These are phyloP conservation scores for Aquilaria agallochum DNA, from an alignment of 441 rosid genomes.

Conservation along the genomic window DNA sequence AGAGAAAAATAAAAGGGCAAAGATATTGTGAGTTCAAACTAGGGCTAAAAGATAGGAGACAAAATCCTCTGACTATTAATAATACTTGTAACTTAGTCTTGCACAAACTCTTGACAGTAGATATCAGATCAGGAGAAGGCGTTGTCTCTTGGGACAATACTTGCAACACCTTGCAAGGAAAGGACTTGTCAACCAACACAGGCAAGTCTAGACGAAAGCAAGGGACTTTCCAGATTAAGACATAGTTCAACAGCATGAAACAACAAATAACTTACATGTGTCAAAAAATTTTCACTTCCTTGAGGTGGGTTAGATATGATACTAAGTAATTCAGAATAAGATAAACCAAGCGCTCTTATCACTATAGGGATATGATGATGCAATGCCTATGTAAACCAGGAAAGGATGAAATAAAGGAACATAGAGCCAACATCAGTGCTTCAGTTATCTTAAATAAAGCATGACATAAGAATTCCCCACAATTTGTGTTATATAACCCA, in stretches of 20 bases:
- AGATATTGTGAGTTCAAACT: background rate
- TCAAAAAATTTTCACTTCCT: constrained; percentile 98
- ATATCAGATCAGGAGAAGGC: constrained; percentile 78
- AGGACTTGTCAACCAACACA: constrained; percentile 26
- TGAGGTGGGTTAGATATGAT: constrained; percentile 95
- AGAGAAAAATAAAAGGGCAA: background rate
- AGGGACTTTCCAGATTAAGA: constrained; percentile 11
- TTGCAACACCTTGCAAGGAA: constrained; percentile 78
- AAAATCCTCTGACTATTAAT: background rate
- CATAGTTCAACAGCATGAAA: constrained; percentile 13
- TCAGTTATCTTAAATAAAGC: no score
- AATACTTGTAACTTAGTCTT: constrained; percentile 94
- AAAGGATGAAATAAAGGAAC: constrained; percentile 1
- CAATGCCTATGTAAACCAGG: constrained; percentile 59
- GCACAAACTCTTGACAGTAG: constrained; percentile 92
- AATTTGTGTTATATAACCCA: no score
- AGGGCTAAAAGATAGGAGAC: constrained; percentile 1
- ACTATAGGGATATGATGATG: constrained; percentile 93
- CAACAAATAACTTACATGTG: constrained; percentile 47
- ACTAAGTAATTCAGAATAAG: constrained; percentile 68
- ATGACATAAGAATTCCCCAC: no score
- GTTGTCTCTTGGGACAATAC: constrained; percentile 82
- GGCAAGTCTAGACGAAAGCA: constrained; percentile 16
- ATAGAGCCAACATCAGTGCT: background rate
- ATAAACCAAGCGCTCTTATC: constrained; percentile 82